Evolutionary conservation across 805 yeast genomes (phyloP).

Genomic region (Nakazawaea populi): DNA sequence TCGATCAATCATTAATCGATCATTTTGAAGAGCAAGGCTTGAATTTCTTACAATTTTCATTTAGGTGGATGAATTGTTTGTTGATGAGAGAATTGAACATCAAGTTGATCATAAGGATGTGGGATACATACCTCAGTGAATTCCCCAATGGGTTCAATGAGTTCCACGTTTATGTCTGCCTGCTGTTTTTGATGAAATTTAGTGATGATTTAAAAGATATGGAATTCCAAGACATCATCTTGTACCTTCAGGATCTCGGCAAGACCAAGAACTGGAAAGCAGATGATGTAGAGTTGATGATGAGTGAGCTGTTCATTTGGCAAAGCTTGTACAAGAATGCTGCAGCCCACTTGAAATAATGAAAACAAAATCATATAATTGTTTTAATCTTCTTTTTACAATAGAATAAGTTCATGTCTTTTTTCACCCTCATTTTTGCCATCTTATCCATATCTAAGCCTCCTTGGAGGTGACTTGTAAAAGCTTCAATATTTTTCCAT

Average conservation of each 20-base stretch:
- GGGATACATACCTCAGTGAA: conserved; percentile 91
- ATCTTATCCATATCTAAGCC: too few relatives aligned
- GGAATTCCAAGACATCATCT: conserved; percentile 94
- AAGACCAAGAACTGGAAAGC: conserved; percentile 86
- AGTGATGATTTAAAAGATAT: conserved; percentile 67
- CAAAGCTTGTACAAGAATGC: conserved; percentile 89
- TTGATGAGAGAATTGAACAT: conserved; percentile 89
- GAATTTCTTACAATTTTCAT: conserved; percentile 94
- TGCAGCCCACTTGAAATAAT: conserved; percentile 65
- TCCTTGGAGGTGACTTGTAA: too few relatives aligned
- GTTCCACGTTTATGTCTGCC: conserved; percentile 95
- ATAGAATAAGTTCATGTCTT: not conserved
- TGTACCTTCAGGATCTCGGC: conserved; percentile 76
- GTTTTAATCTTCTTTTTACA: not conserved
- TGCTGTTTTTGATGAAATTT: conserved; percentile 91
- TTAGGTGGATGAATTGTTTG: conserved; percentile 98
- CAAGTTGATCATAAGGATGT: conserved; percentile 80
- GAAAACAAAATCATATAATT: not conserved
- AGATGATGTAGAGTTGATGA: conserved; percentile 81
- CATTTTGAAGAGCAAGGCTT: conserved; percentile 79
- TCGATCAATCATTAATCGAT: conserved; percentile 64
- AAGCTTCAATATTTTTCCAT: too few relatives aligned
- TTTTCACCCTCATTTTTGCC: not conserved
- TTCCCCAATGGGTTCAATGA: conserved; percentile 76
- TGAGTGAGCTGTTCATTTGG: conserved; percentile 97